phyloP scores from a whole-genome alignment of 2,329 filamentous ascomycete genomes.

The Paracorniculantispora psalliotae region DNA sequence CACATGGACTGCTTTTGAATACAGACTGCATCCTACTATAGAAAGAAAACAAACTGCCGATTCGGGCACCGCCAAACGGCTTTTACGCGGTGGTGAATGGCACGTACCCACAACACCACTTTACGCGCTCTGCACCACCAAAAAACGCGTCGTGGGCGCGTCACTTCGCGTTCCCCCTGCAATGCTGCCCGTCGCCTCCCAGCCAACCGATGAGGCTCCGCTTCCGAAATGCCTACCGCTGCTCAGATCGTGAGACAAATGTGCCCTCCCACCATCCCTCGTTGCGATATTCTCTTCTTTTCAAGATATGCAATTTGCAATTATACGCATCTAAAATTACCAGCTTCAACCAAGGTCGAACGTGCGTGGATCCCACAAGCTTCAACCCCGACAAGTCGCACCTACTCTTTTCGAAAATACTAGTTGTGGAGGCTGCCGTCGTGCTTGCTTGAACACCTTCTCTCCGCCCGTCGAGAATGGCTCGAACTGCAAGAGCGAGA shows the following conservation, averaged over 20 bases:
- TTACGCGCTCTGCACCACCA: neutral
- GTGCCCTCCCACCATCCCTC: neutral
- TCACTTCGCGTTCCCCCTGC: neutral
- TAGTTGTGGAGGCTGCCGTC: neutral
- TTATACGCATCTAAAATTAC: no score
- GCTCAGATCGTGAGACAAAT: neutral
- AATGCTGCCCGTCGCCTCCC: conserved; percentile 5
- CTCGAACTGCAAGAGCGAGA: conserved; percentile 24
- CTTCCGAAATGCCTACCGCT: neutral
- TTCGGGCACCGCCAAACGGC: neutral
- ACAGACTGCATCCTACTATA: neutral
- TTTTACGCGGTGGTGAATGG: neutral
- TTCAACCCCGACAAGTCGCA: no score
- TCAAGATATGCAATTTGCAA: neutral
- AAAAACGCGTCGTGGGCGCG: conserved; percentile 8
- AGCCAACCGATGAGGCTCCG: conserved; percentile 12
- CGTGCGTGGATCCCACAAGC: no score
- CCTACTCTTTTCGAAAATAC: neutral
- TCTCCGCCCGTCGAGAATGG: conserved; percentile 17
- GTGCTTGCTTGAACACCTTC: neutral
- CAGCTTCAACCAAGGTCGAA: no score
- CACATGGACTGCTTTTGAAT: neutral
- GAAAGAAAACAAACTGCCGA: neutral
- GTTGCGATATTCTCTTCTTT: neutral
- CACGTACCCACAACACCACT: conserved; percentile 2